phyloP scores from a whole-genome alignment of 2,329 filamentous ascomycete genomes.

The Neofusicoccum umdonicola region DNA sequence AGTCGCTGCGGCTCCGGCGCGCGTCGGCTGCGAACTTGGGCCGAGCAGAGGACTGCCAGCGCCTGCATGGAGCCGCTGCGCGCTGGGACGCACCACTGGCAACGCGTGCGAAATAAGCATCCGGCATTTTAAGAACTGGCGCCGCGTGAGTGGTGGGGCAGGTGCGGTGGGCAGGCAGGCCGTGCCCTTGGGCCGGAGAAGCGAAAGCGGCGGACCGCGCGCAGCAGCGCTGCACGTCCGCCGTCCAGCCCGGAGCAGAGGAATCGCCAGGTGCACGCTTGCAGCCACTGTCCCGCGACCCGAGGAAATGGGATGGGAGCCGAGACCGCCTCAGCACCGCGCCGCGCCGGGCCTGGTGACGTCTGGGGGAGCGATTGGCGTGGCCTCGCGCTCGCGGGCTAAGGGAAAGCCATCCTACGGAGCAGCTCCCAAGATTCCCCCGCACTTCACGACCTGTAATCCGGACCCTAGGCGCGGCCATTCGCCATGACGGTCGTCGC shows the following conservation, averaged over 20 bases:
- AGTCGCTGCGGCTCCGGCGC: background rate
- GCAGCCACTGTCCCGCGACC: conserved; percentile 2
- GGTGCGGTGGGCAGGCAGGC: background rate
- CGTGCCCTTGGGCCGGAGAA: conserved; percentile 4
- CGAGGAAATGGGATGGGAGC: conserved; percentile 5
- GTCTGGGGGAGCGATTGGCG: conserved; percentile 10
- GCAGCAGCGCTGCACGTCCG: background rate
- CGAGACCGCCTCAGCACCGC: conserved; percentile 6
- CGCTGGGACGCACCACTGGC: background rate
- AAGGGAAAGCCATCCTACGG: conserved; percentile 5
- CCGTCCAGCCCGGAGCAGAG: background rate
- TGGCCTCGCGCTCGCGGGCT: conserved; percentile 4
- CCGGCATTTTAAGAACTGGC: conserved; percentile 8
- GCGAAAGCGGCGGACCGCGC: conserved; percentile 1
- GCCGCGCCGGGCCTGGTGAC: conserved; percentile 11
- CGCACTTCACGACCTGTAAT: conserved; percentile 10
- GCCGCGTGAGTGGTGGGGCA: conserved; percentile 4
- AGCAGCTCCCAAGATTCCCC: conserved; percentile 4
- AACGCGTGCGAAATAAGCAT: conserved; percentile 10
- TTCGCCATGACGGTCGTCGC: background rate
- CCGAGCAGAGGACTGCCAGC: background rate
- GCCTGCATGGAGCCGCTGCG: background rate
- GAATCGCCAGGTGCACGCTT: background rate
- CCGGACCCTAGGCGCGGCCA: background rate
- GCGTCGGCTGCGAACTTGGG: conserved; percentile 8